Conservation (phyloP, 2,329 filamentous ascomycete species). For the Saccharata proteae region DNA sequence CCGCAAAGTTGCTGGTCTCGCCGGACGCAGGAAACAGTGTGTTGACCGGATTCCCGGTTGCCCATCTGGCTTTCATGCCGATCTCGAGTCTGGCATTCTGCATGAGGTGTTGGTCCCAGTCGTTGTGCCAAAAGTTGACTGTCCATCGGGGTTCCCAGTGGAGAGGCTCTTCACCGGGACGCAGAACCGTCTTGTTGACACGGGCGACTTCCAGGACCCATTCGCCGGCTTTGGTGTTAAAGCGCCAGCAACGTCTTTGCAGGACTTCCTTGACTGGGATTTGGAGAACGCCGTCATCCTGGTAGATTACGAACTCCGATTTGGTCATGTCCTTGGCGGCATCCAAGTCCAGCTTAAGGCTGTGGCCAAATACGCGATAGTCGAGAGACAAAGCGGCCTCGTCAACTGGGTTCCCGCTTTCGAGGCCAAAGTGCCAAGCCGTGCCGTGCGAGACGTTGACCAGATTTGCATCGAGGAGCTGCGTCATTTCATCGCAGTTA, state of each 20-base stretch:
- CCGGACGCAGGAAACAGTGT: constrained; percentile 3
- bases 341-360: neutral
- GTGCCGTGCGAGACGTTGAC: constrained; percentile 1
- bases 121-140: neutral
- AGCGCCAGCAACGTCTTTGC: constrained; percentile 3
- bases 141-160: constrained; percentile 1
- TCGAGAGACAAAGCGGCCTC: neutral
- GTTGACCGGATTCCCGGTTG: neutral
- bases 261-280: constrained; percentile 1
- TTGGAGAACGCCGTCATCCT: neutral
- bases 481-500: neutral
- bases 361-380: constrained; percentile 1
- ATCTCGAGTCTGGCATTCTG: neutral
- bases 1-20: no score
- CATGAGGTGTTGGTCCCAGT: neutral
- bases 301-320: neutral
- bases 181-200: neutral
- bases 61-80: constrained; percentile 2
- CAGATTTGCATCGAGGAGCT: constrained; percentile 2
- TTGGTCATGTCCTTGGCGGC: constrained; percentile 1
- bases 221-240: constrained; percentile 1
- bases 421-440: constrained; percentile 5
- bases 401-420: neutral
- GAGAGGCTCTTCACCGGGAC: neutral
- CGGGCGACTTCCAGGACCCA: constrained; percentile 1